Percentiles rank a stretch among this genome's conserved stretches.
Conservation (phyloP, 164 flowering plant species). For the Vitis rotundifolia region DNA sequence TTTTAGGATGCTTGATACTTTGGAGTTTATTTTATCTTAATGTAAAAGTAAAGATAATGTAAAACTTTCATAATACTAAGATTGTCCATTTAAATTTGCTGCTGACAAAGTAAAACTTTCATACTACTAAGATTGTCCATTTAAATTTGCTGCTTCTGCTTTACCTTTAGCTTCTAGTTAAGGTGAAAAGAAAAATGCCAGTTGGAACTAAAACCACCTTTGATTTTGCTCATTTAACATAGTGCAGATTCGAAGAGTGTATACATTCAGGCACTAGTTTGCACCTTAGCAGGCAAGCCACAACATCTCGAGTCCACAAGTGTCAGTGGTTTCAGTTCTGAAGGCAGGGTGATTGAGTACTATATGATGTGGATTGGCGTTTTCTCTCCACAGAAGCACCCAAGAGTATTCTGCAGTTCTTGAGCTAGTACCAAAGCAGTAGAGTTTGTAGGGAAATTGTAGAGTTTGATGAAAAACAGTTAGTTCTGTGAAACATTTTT, state of each 20-base stretch:
- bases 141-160: too few species aligned
- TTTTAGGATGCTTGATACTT: too few species aligned
- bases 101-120: too few species aligned
- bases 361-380: neutral
- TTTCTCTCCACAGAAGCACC: neutral
- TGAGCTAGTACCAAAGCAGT: neutral
- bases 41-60: too few species aligned
- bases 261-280: neutral
- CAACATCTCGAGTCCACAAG: neutral
- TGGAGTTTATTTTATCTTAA: too few species aligned
- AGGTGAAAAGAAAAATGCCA: too few species aligned
- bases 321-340: neutral
- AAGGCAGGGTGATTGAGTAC: neutral
- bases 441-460: neutral
- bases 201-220: neutral
- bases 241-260: neutral
- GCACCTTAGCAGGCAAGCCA: neutral
- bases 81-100: too few species aligned
- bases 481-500: slow-evolving; percentile 3
- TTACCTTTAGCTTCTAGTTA: too few species aligned
- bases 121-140: too few species aligned
- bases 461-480: neutral
- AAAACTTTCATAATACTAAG: too few species aligned
- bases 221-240: neutral
- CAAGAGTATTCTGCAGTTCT: neutral